These are phyloP conservation scores for Clarireedia sp. DNA, from an alignment of 2,329 filamentous ascomycete species.

Conservation along the genomic window DNA sequence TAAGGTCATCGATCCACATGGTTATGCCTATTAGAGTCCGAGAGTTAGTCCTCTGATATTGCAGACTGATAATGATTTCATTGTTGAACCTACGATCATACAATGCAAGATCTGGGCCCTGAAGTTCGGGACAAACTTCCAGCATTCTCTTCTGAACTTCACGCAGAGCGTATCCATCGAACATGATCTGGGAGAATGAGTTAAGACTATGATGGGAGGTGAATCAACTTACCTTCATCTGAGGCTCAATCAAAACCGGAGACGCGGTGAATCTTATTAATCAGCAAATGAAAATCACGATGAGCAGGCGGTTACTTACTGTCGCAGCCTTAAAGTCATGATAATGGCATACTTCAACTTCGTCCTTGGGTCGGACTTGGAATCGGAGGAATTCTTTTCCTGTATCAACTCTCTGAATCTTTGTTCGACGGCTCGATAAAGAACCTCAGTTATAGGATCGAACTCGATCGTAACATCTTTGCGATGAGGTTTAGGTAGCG, in stretches of 20 bases:
- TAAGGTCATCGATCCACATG: neutral
- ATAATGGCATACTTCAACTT: neutral
- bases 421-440: neutral
- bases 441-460: neutral
- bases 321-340: neutral
- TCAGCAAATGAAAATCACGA: neutral
- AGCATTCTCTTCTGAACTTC: neutral
- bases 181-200: neutral
- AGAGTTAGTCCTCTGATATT: neutral
- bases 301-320: neutral
- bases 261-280: neutral
- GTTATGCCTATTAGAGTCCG: neutral
- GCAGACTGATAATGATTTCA: neutral
- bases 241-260: neutral
- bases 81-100: neutral
- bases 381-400: neutral
- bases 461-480: neutral
- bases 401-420: neutral
- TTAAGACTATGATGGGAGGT: neutral
- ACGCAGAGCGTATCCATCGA: neutral
- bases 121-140: neutral
- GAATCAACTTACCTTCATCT: neutral
- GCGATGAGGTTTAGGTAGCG: neutral
- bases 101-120: neutral
- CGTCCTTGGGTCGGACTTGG: neutral